Conservation (phyloP, 768 basidiomycete genomes). For the Boletus tylopilopsis region DNA sequence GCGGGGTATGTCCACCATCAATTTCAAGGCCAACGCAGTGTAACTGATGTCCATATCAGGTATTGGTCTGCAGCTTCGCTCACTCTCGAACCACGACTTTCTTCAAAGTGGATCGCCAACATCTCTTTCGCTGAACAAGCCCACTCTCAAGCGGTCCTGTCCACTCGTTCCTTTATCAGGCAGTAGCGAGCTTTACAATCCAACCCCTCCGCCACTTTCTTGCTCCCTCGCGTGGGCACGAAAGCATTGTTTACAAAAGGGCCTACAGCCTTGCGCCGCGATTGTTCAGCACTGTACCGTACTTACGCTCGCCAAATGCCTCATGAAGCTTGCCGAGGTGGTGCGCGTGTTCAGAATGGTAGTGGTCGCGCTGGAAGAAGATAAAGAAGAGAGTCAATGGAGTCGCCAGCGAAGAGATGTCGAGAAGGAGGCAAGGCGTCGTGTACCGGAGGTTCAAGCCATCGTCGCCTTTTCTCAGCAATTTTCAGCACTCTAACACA, state of each 20-base stretch:
- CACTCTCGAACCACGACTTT: slow-evolving; percentile 81
- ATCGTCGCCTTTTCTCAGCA: slow-evolving; percentile 78
- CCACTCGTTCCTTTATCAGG: slow-evolving; percentile 55
- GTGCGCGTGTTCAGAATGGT: slow-evolving; percentile 44
- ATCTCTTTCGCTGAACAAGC: slow-evolving; percentile 79
- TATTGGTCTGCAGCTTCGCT: slow-evolving; percentile 69
- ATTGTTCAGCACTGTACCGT: slow-evolving; percentile 88
- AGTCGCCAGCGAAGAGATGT: slow-evolving; percentile 58
- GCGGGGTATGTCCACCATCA: slow-evolving; percentile 51
- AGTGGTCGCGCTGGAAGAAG: slow-evolving; percentile 54
- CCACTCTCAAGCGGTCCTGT: slow-evolving; percentile 73
- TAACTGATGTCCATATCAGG: slow-evolving; percentile 35
- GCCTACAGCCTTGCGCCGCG: slow-evolving; percentile 62
- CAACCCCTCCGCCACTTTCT: slow-evolving; percentile 71
- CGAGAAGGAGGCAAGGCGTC: slow-evolving; percentile 67
- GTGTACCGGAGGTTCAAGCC: slow-evolving; percentile 86
- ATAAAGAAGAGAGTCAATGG: slow-evolving; percentile 70
- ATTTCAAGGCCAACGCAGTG: background rate
- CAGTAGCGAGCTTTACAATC: slow-evolving; percentile 48
- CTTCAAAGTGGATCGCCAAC: slow-evolving; percentile 89
- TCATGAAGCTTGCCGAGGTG: slow-evolving; percentile 66
- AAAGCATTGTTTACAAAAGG: slow-evolving; percentile 80
- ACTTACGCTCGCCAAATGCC: slow-evolving; percentile 67
- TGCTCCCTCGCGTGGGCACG: slow-evolving; percentile 69
- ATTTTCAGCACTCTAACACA: slow-evolving; percentile 26